Evolutionary conservation across 495 filamentous ascomycete species (phyloP).

Genomic region (Immersiella caudata): DNA sequence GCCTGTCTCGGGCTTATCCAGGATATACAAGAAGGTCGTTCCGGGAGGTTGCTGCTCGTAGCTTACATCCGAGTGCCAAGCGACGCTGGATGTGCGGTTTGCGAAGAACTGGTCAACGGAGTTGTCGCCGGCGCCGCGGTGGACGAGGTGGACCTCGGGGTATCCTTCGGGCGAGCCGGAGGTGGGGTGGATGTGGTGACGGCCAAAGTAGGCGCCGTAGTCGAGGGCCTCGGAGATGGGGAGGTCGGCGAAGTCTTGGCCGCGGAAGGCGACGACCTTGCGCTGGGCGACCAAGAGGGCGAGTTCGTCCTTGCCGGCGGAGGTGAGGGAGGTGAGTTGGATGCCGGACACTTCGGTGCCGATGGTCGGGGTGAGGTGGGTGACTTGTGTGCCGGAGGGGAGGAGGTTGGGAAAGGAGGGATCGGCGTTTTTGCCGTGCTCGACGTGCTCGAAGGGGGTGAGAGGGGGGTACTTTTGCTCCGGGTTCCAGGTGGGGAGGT

Average conservation of each 20-base stretch:
- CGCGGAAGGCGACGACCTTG: slow-evolving; percentile 79
- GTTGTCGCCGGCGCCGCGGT: slow-evolving; percentile 68
- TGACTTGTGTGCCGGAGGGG: slow-evolving; percentile 48
- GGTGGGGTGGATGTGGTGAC: slow-evolving; percentile 82
- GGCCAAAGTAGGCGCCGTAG: slow-evolving; percentile 78
- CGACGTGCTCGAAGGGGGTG: slow-evolving; percentile 68
- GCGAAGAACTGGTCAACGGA: slow-evolving; percentile 61
- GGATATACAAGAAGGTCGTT: slow-evolving; percentile 78
- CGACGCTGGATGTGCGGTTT: slow-evolving; percentile 66
- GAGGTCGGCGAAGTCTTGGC: slow-evolving; percentile 78
- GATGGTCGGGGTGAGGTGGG: slow-evolving; percentile 70
- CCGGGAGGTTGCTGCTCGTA: slow-evolving; percentile 86
- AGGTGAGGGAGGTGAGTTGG: slow-evolving; percentile 68
- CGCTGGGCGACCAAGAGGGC: slow-evolving; percentile 76
- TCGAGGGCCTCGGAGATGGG: slow-evolving; percentile 69
- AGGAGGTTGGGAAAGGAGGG: slow-evolving; percentile 68
- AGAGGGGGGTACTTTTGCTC: slow-evolving; percentile 65
- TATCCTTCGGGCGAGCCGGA: slow-evolving; percentile 69
- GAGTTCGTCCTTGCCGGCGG: slow-evolving; percentile 76
- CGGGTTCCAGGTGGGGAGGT: slow-evolving; percentile 73
- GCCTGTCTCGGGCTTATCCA: slow-evolving; percentile 74
- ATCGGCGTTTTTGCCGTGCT: slow-evolving; percentile 76
- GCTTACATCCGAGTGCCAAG: slow-evolving; percentile 82
- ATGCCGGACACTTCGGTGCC: slow-evolving; percentile 77
- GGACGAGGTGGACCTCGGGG: slow-evolving; percentile 78